A percentile compares a stretch with the other conserved stretches of the same genome.
These are phyloP conservation scores for Pulicaria dysenterica DNA, from an alignment of 129 eudicot species.

Conservation along the genomic window DNA sequence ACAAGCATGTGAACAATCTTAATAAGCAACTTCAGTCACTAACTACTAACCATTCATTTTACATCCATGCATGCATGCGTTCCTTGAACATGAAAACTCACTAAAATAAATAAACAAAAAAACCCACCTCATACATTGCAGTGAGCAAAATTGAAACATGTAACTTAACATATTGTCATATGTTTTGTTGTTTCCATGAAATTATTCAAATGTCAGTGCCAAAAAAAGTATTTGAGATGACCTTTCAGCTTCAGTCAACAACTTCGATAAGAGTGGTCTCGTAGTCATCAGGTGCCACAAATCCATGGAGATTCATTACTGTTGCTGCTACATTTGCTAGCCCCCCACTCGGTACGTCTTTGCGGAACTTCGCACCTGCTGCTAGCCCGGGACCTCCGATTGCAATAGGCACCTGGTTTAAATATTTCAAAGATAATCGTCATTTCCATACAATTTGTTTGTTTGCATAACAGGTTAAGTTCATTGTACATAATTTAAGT, in stretches of 20 bases:
- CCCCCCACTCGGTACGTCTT: constrained; percentile 74
- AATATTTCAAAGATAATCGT: not conserved
- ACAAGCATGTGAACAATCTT: constrained; percentile 9
- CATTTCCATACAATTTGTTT: not conserved
- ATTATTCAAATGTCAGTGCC: constrained; percentile 17
- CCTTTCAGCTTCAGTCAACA: constrained; percentile 38
- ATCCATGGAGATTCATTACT: constrained; percentile 86
- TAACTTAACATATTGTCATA: constrained; percentile 9
- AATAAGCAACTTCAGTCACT: constrained; percentile 12
- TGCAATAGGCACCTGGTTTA: constrained; percentile 79
- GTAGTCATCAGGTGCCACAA: constrained; percentile 84
- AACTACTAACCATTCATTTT: not conserved
- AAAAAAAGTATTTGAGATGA: not conserved
- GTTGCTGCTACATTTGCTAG: constrained; percentile 96
- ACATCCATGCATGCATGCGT: not conserved
- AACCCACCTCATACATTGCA: not conserved
- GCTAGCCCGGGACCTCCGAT: constrained; percentile 91
- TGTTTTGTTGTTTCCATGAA: constrained; percentile 17
- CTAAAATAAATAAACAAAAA: not conserved
- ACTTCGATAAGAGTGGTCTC: constrained; percentile 92
- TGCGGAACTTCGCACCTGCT: constrained; percentile 72
- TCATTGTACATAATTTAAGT: not conserved
- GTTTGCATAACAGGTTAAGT: not conserved
- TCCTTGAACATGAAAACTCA: constrained; percentile 11
- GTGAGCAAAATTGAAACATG: constrained; percentile 23